Evolutionary conservation across 192 early-diverging fungal species (phyloP), one percentile per base, ranked within the genome.

Genomic region (Entomortierella parvispora): DNA sequence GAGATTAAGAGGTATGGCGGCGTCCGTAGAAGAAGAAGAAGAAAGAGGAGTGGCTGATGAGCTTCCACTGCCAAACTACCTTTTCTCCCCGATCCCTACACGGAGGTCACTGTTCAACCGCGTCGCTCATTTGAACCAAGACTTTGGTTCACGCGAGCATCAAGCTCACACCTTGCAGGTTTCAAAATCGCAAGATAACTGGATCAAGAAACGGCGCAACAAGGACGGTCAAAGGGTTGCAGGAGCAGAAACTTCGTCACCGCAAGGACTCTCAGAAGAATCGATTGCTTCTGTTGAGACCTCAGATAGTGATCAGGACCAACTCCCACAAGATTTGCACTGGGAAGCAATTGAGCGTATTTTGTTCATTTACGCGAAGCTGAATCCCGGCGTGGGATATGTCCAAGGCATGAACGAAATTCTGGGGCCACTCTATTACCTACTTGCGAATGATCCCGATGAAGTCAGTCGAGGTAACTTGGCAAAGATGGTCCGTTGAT

Each of bases 361-460:
- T 17, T 65, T 95, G 64, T 94, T 89, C 56, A 90, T 94, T 32
- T 93, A 91, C 71, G 89, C 91, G 4, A 90, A 91, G 58, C 80
- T 94, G 46, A 94, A 94, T 65, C 90, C 88, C 5, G 94, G 94
- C 25, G 85, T 92, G 14, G 89, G 91, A 2, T 95, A 95, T 65
- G 90, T 93, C n/a, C 94, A 95, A 72, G 94, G 93, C 32, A 94
- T 95, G 93, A 94, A 94, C 71, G 91, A 94, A 68, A 80, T 94
- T 45, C 74, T 94, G 22, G 93, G 87, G 2, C 93, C 93, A 1
- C 82, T 94, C 22, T 95, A 94, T 72, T 94, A 92, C 50, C 87
- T 93, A 7, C 80, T 91, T 64, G 90, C 93, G 20, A 86, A 82
- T 26, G 85, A 87, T 61, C 22, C 69, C 23, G 83, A 88, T 28